These are phyloP conservation scores for Cladosporium sphaerospermum DNA, from an alignment of 2,329 filamentous ascomycete species.

Conservation along the genomic window DNA sequence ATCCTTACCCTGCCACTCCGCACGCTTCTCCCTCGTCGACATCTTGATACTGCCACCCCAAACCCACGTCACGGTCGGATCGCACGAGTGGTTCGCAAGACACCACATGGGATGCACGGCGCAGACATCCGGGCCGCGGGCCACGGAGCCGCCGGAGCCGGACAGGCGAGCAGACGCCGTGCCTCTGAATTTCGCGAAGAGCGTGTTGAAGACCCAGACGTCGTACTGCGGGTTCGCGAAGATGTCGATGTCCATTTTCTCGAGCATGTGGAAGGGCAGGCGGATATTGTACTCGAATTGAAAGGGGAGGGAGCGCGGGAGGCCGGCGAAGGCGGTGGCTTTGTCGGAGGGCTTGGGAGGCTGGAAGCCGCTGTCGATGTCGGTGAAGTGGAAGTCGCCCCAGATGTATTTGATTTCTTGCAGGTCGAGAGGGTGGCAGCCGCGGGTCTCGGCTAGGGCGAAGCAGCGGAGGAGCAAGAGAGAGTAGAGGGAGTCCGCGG, in stretches of 20 bases:
- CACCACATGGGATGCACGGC: constrained; percentile 96
- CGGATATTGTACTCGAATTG: constrained; percentile 71
- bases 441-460: constrained; percentile 56
- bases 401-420: constrained; percentile 59
- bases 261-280: constrained; percentile 67
- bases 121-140: constrained; percentile 81
- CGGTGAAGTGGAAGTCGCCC: constrained; percentile 52
- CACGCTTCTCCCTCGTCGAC: constrained; percentile 53
- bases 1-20: constrained; percentile 42
- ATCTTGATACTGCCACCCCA: constrained; percentile 77
- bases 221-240: constrained; percentile 58
- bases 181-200: constrained; percentile 88
- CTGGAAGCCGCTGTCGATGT: constrained; percentile 10
- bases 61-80: constrained; percentile 92
- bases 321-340: constrained; percentile 15
- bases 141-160: constrained; percentile 42
- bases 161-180: constrained; percentile 83
- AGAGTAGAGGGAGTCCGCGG: constrained; percentile 55
- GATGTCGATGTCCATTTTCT: constrained; percentile 79
- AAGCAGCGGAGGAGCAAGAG: constrained; percentile 53
- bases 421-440: constrained; percentile 53
- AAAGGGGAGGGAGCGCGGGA: constrained; percentile 63
- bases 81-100: constrained; percentile 90
- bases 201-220: constrained; percentile 80
- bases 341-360: background rate